Percentiles rank a stretch among this genome's conserved stretches.
Conservation (phyloP, 768 basidiomycete species). For the Dioszegia crocea region DNA sequence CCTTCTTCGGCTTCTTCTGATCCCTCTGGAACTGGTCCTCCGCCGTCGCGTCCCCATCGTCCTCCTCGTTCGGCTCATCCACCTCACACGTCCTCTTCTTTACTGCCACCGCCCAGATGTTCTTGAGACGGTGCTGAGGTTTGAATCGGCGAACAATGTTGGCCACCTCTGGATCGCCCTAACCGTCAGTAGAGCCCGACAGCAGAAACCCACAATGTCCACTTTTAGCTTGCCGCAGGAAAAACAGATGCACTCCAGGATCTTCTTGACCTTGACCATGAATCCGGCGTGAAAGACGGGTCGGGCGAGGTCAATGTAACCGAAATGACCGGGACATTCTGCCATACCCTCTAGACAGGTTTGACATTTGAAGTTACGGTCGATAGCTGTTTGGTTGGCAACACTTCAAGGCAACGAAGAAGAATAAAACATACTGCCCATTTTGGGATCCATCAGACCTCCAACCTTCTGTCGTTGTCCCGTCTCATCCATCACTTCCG, state of each 20-base stretch:
- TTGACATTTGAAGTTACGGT: slow-evolving; percentile 77
- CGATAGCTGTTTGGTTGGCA: slow-evolving; percentile 39
- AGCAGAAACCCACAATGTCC: slow-evolving; percentile 78
- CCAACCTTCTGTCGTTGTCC: slow-evolving; percentile 78
- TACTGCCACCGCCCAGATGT: slow-evolving; percentile 44
- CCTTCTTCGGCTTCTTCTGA: slow-evolving; percentile 54
- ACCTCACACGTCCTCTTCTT: slow-evolving; percentile 77
- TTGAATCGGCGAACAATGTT: slow-evolving; percentile 38
- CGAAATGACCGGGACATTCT: slow-evolving; percentile 98
- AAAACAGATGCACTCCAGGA: slow-evolving; percentile 96
- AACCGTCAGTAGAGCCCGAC: neutral
- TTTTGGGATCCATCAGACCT: slow-evolving; percentile 94
- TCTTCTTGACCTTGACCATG: slow-evolving; percentile 99
- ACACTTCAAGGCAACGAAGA: neutral
- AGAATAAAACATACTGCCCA: slow-evolving; percentile 62
- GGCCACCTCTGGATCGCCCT: slow-evolving; percentile 41
- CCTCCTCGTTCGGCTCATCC: slow-evolving; percentile 80
- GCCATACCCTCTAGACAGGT: slow-evolving; percentile 99
- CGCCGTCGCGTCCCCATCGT: slow-evolving; percentile 51
- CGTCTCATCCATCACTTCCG: slow-evolving; percentile 97
- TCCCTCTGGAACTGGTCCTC: slow-evolving; percentile 56
- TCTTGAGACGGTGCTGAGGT: slow-evolving; percentile 49
- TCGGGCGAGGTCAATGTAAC: slow-evolving; percentile 92
- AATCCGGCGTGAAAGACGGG: slow-evolving; percentile 97
- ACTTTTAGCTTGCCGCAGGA: slow-evolving; percentile 98